These are phyloP conservation scores for Debaryomyces tyrocola DNA, from an alignment of 805 yeast species.

Conservation along the genomic window DNA sequence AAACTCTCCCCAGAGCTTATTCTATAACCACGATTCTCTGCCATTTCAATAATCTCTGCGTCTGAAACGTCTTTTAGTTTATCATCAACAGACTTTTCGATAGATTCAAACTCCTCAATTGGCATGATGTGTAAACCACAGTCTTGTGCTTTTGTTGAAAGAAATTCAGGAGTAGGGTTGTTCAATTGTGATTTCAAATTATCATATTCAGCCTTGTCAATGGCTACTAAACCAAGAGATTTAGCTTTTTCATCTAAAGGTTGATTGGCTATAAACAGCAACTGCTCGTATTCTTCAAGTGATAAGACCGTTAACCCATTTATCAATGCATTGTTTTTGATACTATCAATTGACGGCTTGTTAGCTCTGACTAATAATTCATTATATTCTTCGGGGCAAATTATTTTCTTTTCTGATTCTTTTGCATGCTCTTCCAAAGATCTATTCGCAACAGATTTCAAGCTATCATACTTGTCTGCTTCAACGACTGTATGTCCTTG, in stretches of 20 bases:
- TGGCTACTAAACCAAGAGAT: constrained; percentile 15
- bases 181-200: constrained; percentile 12
- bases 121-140: constrained; percentile 10
- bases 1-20: not conserved
- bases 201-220: constrained; percentile 17
- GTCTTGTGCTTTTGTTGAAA: not conserved
- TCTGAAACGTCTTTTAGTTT: constrained; percentile 14
- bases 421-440: constrained; percentile 16
- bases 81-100: constrained; percentile 14
- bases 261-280: constrained; percentile 10
- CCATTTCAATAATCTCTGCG: constrained; percentile 1
- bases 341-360: constrained; percentile 26
- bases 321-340: constrained; percentile 22
- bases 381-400: constrained; percentile 26
- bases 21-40: constrained; percentile 1
- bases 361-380: constrained; percentile 28
- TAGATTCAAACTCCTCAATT: constrained; percentile 7
- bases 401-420: constrained; percentile 15
- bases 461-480: not conserved
- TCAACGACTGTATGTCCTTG: constrained; percentile 4
- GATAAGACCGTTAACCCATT: constrained; percentile 30
- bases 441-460: constrained; percentile 10
- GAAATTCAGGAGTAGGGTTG: constrained; percentile 16
- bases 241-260: constrained; percentile 17
- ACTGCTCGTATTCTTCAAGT: constrained; percentile 19